Conservation (phyloP, 202 grass and related monocot genomes). For the Alloteropsis angusta region DNA sequence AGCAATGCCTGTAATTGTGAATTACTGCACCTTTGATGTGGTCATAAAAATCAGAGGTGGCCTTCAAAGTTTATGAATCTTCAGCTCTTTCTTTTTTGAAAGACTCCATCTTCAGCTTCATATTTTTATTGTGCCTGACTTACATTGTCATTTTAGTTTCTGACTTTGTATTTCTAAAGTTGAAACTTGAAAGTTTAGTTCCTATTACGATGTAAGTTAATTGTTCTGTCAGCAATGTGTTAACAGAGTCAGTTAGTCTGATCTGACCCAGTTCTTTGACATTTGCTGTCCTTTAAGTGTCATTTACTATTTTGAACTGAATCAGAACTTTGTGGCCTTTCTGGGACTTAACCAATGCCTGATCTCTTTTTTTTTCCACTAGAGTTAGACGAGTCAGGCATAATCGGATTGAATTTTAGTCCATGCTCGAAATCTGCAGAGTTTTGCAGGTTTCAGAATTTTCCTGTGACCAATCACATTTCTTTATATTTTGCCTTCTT, state of each 20-base stretch:
- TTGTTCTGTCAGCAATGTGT: background rate
- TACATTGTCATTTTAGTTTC: background rate
- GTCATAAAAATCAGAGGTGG: background rate
- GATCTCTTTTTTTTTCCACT: background rate
- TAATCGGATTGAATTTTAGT: background rate
- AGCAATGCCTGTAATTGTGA: background rate
- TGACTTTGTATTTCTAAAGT: background rate
- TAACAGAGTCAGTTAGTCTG: background rate
- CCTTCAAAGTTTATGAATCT: background rate
- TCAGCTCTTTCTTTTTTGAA: background rate
- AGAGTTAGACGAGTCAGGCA: background rate
- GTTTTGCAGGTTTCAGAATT: background rate
- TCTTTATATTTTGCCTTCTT: background rate
- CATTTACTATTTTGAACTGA: background rate
- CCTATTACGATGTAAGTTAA: background rate
- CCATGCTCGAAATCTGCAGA: slow-evolving; percentile 6
- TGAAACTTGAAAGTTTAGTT: background rate
- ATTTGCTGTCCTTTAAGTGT: background rate
- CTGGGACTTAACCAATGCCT: background rate
- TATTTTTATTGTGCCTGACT: background rate
- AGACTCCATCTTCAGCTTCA: background rate
- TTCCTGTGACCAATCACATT: background rate
- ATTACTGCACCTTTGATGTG: background rate
- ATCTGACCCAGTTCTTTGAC: background rate
- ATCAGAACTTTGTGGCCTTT: background rate